phyloP scores from a whole-genome alignment of 208 protist genomes.

The Acanthamoeba sp. region DNA sequence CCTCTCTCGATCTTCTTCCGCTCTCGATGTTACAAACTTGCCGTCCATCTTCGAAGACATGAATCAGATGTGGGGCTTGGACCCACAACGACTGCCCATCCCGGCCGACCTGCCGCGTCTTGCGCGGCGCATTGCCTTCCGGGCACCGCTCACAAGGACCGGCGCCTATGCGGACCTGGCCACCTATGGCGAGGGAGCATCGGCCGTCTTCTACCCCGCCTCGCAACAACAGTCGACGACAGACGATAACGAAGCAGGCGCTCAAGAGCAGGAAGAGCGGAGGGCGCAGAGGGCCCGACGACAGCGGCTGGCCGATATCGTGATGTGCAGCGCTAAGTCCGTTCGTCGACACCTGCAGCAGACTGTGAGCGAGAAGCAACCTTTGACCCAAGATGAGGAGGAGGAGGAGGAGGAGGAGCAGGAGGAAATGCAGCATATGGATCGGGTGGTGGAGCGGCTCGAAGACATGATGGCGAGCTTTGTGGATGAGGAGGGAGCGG shows the following conservation, averaged over 20 bases:
- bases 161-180: background rate
- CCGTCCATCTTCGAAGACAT: slow-evolving; percentile 4
- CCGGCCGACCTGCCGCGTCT: slow-evolving; percentile 49
- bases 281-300: background rate
- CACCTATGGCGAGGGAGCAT: background rate
- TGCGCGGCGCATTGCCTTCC: slow-evolving; percentile 29
- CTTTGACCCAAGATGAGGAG: background rate
- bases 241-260: background rate
- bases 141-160: background rate
- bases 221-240: background rate
- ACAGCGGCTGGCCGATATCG: slow-evolving; percentile 53
- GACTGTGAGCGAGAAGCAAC: background rate
- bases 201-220: background rate
- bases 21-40: background rate
- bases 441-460: background rate
- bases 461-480: background rate
- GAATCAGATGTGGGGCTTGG: slow-evolving; percentile 27
- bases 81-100: slow-evolving; percentile 18
- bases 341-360: background rate
- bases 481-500: slow-evolving; percentile 38
- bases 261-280: background rate
- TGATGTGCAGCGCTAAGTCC: slow-evolving; percentile 26
- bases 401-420: background rate
- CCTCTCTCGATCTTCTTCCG: background rate
- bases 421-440: background rate